Evolutionary conservation across 352 stramenopile species (phyloP).

Genomic region (Phytophthora vignae): DNA sequence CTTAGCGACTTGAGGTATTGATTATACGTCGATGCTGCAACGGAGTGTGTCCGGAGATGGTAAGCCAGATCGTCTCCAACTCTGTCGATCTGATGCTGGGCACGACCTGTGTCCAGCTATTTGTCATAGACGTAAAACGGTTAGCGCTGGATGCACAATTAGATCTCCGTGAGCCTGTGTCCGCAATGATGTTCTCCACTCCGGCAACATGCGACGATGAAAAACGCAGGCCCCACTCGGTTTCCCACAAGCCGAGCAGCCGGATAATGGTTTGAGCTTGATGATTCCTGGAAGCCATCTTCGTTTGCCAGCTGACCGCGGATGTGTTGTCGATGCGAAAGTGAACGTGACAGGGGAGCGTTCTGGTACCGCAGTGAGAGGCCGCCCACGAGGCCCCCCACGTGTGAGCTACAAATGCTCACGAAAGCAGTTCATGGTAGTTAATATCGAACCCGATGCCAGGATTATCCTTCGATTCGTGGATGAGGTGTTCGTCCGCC

Average conservation of each 20-base stretch:
- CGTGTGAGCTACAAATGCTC: slow-evolving; percentile 5
- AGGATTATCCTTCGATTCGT: not conserved
- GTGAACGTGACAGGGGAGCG: slow-evolving; percentile 8
- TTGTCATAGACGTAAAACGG: not conserved
- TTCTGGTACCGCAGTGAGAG: not conserved
- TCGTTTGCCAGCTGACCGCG: slow-evolving; percentile 13
- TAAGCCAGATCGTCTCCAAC: slow-evolving; percentile 12
- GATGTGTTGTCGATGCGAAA: slow-evolving; percentile 40
- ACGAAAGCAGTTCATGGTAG: slow-evolving; percentile 25
- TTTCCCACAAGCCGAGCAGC: not conserved
- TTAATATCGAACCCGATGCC: slow-evolving; percentile 34
- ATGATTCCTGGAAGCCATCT: slow-evolving; percentile 11
- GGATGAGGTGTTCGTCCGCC: not conserved
- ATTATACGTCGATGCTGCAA: slow-evolving; percentile 1
- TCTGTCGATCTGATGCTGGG: not conserved
- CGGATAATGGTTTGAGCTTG: slow-evolving; percentile 8
- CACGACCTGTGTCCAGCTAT: slow-evolving; percentile 3
- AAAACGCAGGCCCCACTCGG: not conserved
- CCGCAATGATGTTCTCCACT: not conserved
- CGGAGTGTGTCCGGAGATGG: slow-evolving; percentile 17
- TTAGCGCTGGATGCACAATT: not conserved
- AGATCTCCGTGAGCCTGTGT: slow-evolving; percentile 2
- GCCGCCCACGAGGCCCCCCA: not conserved
- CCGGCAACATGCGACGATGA: slow-evolving; percentile 12
- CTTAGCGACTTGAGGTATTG: slow-evolving; percentile 6